Conservation (phyloP, 129 eudicot genomes). For the Arctium lappa region DNA sequence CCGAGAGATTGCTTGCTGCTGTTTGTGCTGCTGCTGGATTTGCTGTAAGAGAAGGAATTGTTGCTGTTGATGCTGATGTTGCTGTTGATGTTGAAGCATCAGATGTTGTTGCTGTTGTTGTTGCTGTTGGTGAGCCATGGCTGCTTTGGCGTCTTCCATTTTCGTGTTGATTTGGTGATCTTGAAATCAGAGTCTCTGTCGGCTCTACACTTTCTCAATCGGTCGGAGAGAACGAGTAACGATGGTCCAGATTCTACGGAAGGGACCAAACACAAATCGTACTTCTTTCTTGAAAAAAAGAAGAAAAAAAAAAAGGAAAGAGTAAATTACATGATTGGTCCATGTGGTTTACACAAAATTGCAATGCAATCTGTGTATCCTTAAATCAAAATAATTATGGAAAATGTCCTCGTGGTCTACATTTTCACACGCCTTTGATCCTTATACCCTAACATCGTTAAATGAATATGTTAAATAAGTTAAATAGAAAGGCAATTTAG, state of each 20-base stretch:
- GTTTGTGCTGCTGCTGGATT: slow-evolving; percentile 44
- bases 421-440: too few relatives aligned
- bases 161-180: not conserved
- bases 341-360: too few relatives aligned
- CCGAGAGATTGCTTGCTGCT: slow-evolving; percentile 65
- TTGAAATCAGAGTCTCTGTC: slow-evolving; percentile 1
- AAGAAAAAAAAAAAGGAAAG: not conserved
- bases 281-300: not conserved
- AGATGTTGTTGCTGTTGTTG: slow-evolving; percentile 44
- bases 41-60: slow-evolving; percentile 31
- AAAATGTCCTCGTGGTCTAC: too few relatives aligned
- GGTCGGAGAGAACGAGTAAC: not conserved
- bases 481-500: too few relatives aligned
- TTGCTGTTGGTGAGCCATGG: slow-evolving; percentile 26
- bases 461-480: too few relatives aligned
- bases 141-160: slow-evolving; percentile 45
- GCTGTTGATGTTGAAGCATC: slow-evolving; percentile 46
- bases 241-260: not conserved
- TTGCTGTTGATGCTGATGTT: slow-evolving; percentile 17
- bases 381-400: too few relatives aligned
- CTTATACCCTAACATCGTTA: too few relatives aligned
- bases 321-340: too few relatives aligned
- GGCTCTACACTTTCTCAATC: slow-evolving; percentile 9
- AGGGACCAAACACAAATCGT: not conserved
- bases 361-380: too few relatives aligned